A percentile compares a stretch with the other conserved stretches of the same genome.
Conservation (phyloP, 257 asterid genomes). For the Nicotiana benthamiana region DNA sequence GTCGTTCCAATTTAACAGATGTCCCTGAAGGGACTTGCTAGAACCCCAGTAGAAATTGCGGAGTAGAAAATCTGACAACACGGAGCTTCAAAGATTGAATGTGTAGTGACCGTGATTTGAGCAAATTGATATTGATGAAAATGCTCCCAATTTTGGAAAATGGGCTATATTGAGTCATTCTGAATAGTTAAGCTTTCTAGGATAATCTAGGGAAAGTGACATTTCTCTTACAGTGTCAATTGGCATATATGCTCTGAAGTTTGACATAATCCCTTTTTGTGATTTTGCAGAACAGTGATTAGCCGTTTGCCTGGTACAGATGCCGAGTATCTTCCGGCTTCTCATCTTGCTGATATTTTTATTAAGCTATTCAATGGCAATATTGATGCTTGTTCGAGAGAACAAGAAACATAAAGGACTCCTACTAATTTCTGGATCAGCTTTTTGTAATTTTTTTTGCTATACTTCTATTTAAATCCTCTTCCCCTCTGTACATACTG, state of each 20-base stretch:
- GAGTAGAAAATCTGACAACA: neutral
- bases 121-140: neutral
- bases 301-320: neutral
- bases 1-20: no score
- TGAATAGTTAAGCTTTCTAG: neutral
- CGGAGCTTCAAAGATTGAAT: neutral
- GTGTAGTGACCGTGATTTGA: neutral
- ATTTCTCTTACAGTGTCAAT: neutral
- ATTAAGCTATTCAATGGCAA: neutral
- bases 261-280: conserved; percentile 1
- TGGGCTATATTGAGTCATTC: neutral
- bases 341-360: neutral
- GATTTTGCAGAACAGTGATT: conserved; percentile 6
- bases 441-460: neutral
- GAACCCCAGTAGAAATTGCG: neutral
- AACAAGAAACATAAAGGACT: neutral
- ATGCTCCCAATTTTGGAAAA: neutral
- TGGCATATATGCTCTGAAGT: neutral
- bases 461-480: neutral
- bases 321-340: neutral
- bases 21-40: neutral
- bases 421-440: neutral
- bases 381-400: neutral
- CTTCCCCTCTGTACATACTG: conserved; percentile 1
- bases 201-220: neutral